Evolutionary conservation across 1,284 basidiomycete species (phyloP).

Genomic region (Trichosporon sp.): DNA sequence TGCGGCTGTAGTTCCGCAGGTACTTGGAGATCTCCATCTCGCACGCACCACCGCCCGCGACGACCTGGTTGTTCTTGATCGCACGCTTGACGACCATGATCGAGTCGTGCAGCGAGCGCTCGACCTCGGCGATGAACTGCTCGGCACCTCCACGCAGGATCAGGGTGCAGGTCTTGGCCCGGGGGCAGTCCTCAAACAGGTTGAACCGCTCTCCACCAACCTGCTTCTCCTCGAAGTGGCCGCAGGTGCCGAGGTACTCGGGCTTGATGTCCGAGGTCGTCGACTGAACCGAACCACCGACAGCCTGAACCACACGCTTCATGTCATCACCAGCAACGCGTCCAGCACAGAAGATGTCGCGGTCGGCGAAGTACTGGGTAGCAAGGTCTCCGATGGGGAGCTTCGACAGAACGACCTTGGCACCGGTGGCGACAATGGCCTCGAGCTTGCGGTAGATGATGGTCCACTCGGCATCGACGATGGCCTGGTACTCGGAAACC

Average conservation of each 20-base stretch:
- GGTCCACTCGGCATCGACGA: slow-evolving; percentile 99
- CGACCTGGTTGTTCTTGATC: slow-evolving; percentile 90
- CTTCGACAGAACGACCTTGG: slow-evolving; percentile 96
- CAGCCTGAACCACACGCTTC: slow-evolving; percentile 90
- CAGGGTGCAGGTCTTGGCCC: slow-evolving; percentile 97
- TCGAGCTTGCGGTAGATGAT: slow-evolving; percentile 98
- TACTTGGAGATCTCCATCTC: slow-evolving; percentile 98
- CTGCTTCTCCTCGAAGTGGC: slow-evolving; percentile 87
- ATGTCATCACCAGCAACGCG: slow-evolving; percentile 88
- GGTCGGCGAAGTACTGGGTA: slow-evolving; percentile 98
- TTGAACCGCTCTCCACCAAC: slow-evolving; percentile 98
- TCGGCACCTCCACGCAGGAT: slow-evolving; percentile 94
- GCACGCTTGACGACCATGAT: slow-evolving; percentile 99
- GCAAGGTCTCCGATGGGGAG: slow-evolving; percentile 97
- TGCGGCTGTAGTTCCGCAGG: slow-evolving; percentile 82
- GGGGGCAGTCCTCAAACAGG: slow-evolving; percentile 86
- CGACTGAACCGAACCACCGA: slow-evolving; percentile 90
- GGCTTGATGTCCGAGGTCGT: slow-evolving; percentile 88
- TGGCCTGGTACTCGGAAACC: slow-evolving; percentile 96
- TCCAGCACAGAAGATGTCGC: slow-evolving; percentile 98
- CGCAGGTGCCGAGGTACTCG: slow-evolving; percentile 90
- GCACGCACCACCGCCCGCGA: slow-evolving; percentile 94
- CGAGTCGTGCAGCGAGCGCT: slow-evolving; percentile 94
- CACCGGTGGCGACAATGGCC: slow-evolving; percentile 92
- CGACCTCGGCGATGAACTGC: slow-evolving; percentile 98